phyloP scores from a whole-genome alignment of 768 basidiomycete species.

The Leccinum uliginosum region DNA sequence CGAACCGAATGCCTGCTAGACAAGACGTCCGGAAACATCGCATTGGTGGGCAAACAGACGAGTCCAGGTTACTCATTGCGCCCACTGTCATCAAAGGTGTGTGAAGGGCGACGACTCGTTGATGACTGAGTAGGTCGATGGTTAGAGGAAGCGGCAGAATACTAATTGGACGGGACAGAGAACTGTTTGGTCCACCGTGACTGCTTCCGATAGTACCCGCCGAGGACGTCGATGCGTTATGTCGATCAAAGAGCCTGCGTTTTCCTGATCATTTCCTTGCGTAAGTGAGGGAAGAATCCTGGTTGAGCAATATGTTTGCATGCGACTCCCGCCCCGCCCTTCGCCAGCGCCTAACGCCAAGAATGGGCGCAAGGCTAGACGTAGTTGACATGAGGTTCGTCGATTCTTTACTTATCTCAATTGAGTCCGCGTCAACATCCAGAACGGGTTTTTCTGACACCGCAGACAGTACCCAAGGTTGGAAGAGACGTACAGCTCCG shows the following conservation, averaged over 20 bases:
- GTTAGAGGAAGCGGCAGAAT: neutral
- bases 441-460: neutral
- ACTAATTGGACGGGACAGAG: constrained; percentile 39
- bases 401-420: neutral
- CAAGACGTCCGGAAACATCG: constrained; percentile 59
- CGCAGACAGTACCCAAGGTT: neutral
- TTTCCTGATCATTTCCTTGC: neutral
- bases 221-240: constrained; percentile 52
- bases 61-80: constrained; percentile 56
- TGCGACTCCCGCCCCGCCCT: constrained; percentile 22
- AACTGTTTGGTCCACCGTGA: constrained; percentile 69
- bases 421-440: neutral
- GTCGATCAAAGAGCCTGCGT: neutral
- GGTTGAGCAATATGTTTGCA: constrained; percentile 12
- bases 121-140: constrained; percentile 62
- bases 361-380: constrained; percentile 6
- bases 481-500: neutral
- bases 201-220: constrained; percentile 72
- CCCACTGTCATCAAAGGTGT: constrained; percentile 68
- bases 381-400: neutral
- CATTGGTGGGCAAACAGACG: constrained; percentile 59
- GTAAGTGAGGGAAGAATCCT: constrained; percentile 26
- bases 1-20: constrained; percentile 63
- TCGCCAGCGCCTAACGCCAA: neutral
- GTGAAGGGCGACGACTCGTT: constrained; percentile 62